Evolutionary conservation across 805 yeast genomes (phyloP), one percentile per base, ranked within the genome.

Genomic region (Gaillardinia entomophila): DNA sequence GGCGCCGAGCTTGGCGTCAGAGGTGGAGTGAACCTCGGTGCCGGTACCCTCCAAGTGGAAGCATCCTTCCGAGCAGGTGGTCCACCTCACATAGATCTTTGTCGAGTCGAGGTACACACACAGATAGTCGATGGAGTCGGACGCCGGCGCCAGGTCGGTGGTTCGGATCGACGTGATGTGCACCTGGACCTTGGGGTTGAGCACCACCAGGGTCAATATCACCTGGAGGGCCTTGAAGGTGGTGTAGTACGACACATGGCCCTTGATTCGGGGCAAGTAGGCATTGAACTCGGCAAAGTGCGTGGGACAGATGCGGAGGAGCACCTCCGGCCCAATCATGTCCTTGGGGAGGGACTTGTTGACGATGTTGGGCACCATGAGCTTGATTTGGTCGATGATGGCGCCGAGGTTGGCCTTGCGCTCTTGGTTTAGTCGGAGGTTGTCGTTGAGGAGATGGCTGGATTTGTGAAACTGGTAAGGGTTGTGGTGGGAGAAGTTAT

Each of bases 161-260:
- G 34, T 13, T 28, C 61, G 50, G 15, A 71, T 48, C 36, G 67
- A 54, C 36, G 66, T 59, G 27, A 81, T 66, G 45, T 78, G 86
- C 12, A 82, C 51, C 42, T 66, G 65, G 2, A 73, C 68, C 8
- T 61, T 56, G 3, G 78, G 75, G 34, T 71, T 68, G 16, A 80
- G 48, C n/a, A 79, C 65, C 30, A 81, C 62, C 20, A 75, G 75
- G 3, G 77, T 73, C 23, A 78, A 38, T 3, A 77, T 49, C 23
- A 78, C 40, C 46, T 76, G 78, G 3, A 79, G 48, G 1, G 84
- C 68, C 42, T 77, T 78, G 36, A 74, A 51, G 0, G 82, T 67
- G 3, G 82, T 68, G 30, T 68, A 63, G 50, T 79, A 81, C 11
- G 79, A 63, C 12, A 67, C 60, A 13, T 58, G 66, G 1, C 88